Percentiles rank a stretch among this genome's conserved stretches.
Evolutionary conservation across 805 yeast species (phyloP).

Genomic region (Saccharomycopsis sp.): DNA sequence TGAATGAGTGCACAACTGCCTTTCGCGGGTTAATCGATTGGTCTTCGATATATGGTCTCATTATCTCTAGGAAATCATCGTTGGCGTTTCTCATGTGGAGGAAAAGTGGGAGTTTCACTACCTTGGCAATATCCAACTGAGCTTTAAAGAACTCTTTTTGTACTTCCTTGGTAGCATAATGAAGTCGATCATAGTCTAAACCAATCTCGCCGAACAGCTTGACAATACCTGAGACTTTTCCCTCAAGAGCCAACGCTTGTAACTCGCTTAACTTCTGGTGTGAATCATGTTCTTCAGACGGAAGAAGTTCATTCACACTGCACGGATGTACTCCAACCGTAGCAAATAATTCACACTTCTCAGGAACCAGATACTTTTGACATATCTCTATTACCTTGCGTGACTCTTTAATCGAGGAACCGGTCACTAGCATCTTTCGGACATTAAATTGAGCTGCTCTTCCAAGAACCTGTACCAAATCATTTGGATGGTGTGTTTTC

Average conservation of each 20-base stretch:
- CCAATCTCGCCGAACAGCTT: constrained; percentile 95
- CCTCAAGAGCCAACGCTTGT: constrained; percentile 41
- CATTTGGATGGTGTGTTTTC: constrained; percentile 58
- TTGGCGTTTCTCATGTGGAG: constrained; percentile 85
- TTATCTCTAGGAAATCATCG: constrained; percentile 63
- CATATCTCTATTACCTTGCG: constrained; percentile 54
- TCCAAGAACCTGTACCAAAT: constrained; percentile 53
- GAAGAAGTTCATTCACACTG: constrained; percentile 52
- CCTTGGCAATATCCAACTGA: constrained; percentile 62
- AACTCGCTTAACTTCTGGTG: constrained; percentile 38
- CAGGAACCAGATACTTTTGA: constrained; percentile 27
- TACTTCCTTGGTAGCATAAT: constrained; percentile 60
- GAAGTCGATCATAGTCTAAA: constrained; percentile 84
- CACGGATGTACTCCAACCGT: constrained; percentile 98
- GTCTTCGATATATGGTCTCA: constrained; percentile 54
- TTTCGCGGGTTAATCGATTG: constrained; percentile 32
- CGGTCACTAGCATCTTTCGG: constrained; percentile 69
- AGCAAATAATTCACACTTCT: constrained; percentile 36
- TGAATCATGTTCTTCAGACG: constrained; percentile 23
- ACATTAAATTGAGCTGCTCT: constrained; percentile 67
- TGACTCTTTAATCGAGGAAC: constrained; percentile 69
- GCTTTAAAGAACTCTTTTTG: constrained; percentile 62
- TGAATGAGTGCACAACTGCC: constrained; percentile 94
- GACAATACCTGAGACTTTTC: constrained; percentile 46
- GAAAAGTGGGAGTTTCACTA: constrained; percentile 64